Evolutionary conservation across 768 basidiomycete genomes (phyloP), one percentile per base, ranked within the genome.

Genomic region (Phanerodontia chrysosporium): DNA sequence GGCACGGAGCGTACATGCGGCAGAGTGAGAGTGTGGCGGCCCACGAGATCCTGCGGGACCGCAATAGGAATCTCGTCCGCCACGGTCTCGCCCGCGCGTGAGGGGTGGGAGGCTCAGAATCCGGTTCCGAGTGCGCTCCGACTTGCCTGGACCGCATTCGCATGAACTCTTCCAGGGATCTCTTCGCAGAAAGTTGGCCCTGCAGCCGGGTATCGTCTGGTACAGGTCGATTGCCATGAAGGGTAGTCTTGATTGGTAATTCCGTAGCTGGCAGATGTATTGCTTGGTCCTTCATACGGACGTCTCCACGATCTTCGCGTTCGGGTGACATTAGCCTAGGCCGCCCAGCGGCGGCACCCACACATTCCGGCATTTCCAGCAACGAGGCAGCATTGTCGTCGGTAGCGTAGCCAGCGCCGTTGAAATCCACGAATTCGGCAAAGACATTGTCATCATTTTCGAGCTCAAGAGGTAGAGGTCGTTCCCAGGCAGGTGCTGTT

Each of bases 1-100:
- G 76, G 32, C 63, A 59, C 13, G 80, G 78, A 44, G 81, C 68
- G 39, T 67, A 67, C 4, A 51, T 49, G 21, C 2, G 62, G 60
- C 1, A 65, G 49, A 2, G 32, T 51, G 21, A 67, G 29, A 0
- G 67, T 69, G 22, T 53, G 45, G 12, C 36, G 14, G 46, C 66
- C 56, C 21, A 68, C 39, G n/a, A 69, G 60, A n/a, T 68, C 68
- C 0, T 18, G 12, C 7, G 67, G 67, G 12, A 64, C 55, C 1
- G 42, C 21, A 22, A 55, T 35, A 9, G 53, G 30, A 18, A 25
- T 22, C 3, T 6, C 13, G 32, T 45, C 21, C 28, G 44, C 12
- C 49, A 3, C 24, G 27, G 14, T 45, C 4, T 25, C 16, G 21
- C 25, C 25, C 36, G 24, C 27, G 6, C 7, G 6, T 25, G 48